Percentiles rank a stretch among this genome's conserved stretches.
Evolutionary conservation across 192 early-diverging fungal genomes (phyloP).

Genomic region (Backusella macrospora): DNA sequence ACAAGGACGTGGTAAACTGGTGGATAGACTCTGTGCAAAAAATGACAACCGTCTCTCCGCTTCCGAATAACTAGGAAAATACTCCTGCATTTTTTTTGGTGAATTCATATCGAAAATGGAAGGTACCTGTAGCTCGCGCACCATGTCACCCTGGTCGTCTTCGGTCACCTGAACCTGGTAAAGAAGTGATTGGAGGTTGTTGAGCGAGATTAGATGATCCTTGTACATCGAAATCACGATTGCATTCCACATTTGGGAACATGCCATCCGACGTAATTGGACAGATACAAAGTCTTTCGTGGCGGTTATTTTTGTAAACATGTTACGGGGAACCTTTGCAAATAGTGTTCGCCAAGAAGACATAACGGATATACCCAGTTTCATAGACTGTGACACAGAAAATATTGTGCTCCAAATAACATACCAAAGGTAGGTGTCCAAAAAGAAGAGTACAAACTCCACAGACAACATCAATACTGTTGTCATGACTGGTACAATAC

Average conservation of each 20-base stretch:
- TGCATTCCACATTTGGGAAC: constrained; percentile 75
- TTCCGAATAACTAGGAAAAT: constrained; percentile 61
- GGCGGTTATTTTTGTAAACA: constrained; percentile 65
- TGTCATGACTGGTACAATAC: constrained; percentile 55
- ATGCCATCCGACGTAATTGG: constrained; percentile 64
- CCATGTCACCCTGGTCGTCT: constrained; percentile 46
- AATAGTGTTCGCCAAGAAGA: constrained; percentile 72
- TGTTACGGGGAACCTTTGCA: constrained; percentile 63
- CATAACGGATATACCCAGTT: constrained; percentile 70
- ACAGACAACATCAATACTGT: constrained; percentile 62
- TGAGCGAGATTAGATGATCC: constrained; percentile 65
- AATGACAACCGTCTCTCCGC: constrained; percentile 69
- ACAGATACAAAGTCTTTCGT: constrained; percentile 61
- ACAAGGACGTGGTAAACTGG: constrained; percentile 61
- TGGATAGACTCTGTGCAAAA: constrained; percentile 74
- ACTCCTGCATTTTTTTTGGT: constrained; percentile 41
- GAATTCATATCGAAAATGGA: constrained; percentile 38
- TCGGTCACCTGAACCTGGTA: constrained; percentile 55
- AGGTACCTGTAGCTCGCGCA: constrained; percentile 21
- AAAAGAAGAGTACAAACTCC: constrained; percentile 66
- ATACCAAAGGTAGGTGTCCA: constrained; percentile 79
- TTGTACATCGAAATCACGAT: constrained; percentile 71
- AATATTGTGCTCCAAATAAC: constrained; percentile 73
- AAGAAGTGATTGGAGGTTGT: constrained; percentile 65
- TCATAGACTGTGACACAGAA: constrained; percentile 65